Evolutionary conservation across 768 basidiomycete genomes (phyloP).

Genomic region (Fomitopsis pulvina): DNA sequence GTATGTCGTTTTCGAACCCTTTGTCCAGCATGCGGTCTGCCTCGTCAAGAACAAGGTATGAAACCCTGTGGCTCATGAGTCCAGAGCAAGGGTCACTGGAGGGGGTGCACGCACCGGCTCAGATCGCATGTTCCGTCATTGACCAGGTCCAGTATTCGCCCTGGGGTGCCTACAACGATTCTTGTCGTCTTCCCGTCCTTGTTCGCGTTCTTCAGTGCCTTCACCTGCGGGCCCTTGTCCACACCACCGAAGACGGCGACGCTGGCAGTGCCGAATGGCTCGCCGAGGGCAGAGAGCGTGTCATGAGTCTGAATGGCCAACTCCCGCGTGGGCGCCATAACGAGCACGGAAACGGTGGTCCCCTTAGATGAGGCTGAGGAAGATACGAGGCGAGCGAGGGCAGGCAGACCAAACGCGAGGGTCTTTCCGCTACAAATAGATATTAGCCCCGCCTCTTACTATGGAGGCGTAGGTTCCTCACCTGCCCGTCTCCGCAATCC

Average conservation of each 20-base stretch:
- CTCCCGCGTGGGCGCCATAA: slow-evolving; percentile 94
- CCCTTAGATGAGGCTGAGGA: slow-evolving; percentile 21
- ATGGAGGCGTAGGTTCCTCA: slow-evolving; percentile 18
- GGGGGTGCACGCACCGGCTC: slow-evolving; percentile 44
- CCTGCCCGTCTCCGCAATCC: slow-evolving; percentile 96
- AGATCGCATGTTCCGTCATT: slow-evolving; percentile 82
- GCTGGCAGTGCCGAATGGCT: slow-evolving; percentile 66
- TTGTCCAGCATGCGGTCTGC: slow-evolving; percentile 98
- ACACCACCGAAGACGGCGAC: slow-evolving; percentile 97
- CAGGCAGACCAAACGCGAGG: slow-evolving; percentile 91
- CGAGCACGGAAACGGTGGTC: slow-evolving; percentile 39
- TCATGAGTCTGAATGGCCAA: slow-evolving; percentile 94
- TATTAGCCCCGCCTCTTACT: too few species aligned
- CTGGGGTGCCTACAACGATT: slow-evolving; percentile 94
- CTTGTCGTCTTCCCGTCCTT: slow-evolving; percentile 48
- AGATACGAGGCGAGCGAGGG: slow-evolving; percentile 59
- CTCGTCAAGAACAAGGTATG: slow-evolving; percentile 93
- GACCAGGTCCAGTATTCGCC: slow-evolving; percentile 87
- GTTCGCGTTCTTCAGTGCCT: slow-evolving; percentile 50
- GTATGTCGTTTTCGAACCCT: slow-evolving; percentile 97
- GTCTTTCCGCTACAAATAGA: slow-evolving; percentile 75
- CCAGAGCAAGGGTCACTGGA: background rate
- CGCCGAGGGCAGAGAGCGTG: slow-evolving; percentile 66
- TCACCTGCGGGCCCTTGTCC: slow-evolving; percentile 76
- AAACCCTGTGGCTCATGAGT: slow-evolving; percentile 44